Conservation (phyloP, 805 yeast genomes). For the Suhomyces xylopsoci region DNA sequence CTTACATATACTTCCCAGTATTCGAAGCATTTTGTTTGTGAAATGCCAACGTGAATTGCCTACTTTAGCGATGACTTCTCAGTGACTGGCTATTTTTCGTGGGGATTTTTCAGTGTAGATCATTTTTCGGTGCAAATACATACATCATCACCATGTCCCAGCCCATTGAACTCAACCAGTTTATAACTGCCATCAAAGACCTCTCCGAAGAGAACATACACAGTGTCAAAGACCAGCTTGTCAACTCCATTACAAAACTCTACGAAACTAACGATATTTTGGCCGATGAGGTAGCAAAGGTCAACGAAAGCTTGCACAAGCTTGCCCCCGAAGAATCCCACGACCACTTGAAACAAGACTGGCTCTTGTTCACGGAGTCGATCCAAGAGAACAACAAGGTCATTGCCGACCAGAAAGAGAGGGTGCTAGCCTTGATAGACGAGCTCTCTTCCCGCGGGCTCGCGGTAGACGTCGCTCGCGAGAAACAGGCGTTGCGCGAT, state of each 20-base stretch:
- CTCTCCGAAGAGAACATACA: slow-evolving; percentile 41
- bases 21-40: not conserved
- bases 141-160: not conserved
- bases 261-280: slow-evolving; percentile 52
- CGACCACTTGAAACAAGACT: slow-evolving; percentile 42
- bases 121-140: not conserved
- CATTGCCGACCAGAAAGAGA: slow-evolving; percentile 46
- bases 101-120: not conserved
- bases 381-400: slow-evolving; percentile 55
- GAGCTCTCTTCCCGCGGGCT: slow-evolving; percentile 33
- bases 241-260: slow-evolving; percentile 45
- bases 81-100: not conserved
- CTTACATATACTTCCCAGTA: not conserved
- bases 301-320: slow-evolving; percentile 13
- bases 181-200: slow-evolving; percentile 50
- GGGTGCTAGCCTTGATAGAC: slow-evolving; percentile 43
- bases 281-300: slow-evolving; percentile 33
- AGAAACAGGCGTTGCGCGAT: not conserved
- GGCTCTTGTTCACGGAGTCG: slow-evolving; percentile 51
- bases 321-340: slow-evolving; percentile 11
- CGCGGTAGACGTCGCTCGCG: not conserved
- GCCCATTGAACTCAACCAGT: slow-evolving; percentile 30
- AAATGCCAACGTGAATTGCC: not conserved
- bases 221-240: slow-evolving; percentile 11
- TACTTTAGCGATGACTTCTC: too few relatives aligned